These are phyloP conservation scores for Cymbopogon flexuosus DNA, from an alignment of 202 grass and related monocot genomes.

Conservation along the genomic window DNA sequence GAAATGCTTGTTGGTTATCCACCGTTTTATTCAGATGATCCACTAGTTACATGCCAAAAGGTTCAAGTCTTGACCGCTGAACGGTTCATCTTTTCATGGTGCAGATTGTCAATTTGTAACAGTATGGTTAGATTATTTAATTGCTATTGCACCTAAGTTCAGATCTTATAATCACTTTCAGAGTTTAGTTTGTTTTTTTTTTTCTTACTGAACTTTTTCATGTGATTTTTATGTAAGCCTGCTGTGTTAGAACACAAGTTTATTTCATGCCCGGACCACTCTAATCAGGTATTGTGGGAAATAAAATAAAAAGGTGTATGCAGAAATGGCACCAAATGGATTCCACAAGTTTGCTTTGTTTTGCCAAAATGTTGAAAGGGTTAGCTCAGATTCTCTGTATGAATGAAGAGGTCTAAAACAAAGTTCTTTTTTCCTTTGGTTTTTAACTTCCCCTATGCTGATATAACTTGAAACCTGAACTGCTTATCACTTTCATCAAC, in stretches of 20 bases:
- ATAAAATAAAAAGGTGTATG: neutral
- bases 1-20: slow-evolving; percentile 95
- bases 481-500: neutral
- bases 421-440: neutral
- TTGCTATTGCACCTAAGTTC: slow-evolving; percentile 1
- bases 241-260: neutral
- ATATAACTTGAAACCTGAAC: neutral
- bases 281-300: neutral
- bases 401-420: neutral
- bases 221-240: neutral
- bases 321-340: neutral
- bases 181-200: neutral
- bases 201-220: neutral
- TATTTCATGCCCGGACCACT: neutral
- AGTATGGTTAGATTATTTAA: slow-evolving; percentile 8
- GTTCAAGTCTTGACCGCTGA: slow-evolving; percentile 25
- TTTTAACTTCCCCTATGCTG: neutral
- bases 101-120: neutral
- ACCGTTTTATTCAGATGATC: slow-evolving; percentile 77
- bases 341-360: neutral
- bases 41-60: slow-evolving; percentile 75
- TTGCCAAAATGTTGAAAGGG: neutral
- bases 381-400: neutral
- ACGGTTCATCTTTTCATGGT: neutral
- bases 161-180: neutral